phyloP scores from a whole-genome alignment of 1,284 basidiomycete species.

The Moesziomyces parantarcticus region DNA sequence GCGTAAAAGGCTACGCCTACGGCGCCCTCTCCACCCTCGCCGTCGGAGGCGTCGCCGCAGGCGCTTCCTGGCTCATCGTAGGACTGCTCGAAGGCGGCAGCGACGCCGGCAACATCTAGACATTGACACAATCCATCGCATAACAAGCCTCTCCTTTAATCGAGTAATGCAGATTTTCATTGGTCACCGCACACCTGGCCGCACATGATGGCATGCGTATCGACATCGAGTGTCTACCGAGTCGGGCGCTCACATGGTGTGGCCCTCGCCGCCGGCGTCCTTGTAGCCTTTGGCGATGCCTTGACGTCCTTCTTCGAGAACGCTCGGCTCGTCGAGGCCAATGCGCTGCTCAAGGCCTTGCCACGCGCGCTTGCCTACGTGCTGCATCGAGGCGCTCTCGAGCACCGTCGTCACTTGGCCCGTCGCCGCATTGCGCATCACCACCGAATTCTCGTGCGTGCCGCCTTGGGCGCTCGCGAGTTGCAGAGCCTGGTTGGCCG shows the following conservation, averaged over 20 bases:
- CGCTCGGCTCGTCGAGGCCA: conserved; percentile 82
- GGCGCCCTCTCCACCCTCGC: conserved; percentile 89
- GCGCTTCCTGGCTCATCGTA: conserved; percentile 86
- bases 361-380: conserved; percentile 78
- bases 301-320: conserved; percentile 85
- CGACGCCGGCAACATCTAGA: conserved; percentile 22
- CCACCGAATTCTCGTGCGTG: conserved; percentile 66
- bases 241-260: conserved; percentile 15
- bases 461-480: not conserved
- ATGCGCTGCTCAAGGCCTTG: conserved; percentile 83
- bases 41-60: conserved; percentile 90
- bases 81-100: conserved; percentile 74
- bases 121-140: not conserved
- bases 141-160: not conserved
- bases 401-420: conserved; percentile 71
- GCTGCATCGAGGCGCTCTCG: conserved; percentile 70
- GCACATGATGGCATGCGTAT: too few relatives aligned
- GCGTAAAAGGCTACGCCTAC: conserved; percentile 72
- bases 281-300: conserved; percentile 90
- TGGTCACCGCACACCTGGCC: too few relatives aligned
- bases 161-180: too few relatives aligned
- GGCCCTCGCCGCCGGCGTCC: conserved; percentile 59
- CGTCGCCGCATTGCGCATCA: conserved; percentile 76
- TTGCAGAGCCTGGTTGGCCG: conserved; percentile 4
- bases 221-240: too few relatives aligned